These are phyloP conservation scores for Pestalotiopsis sp. DNA, from an alignment of 2,329 filamentous ascomycete species.

Conservation along the genomic window DNA sequence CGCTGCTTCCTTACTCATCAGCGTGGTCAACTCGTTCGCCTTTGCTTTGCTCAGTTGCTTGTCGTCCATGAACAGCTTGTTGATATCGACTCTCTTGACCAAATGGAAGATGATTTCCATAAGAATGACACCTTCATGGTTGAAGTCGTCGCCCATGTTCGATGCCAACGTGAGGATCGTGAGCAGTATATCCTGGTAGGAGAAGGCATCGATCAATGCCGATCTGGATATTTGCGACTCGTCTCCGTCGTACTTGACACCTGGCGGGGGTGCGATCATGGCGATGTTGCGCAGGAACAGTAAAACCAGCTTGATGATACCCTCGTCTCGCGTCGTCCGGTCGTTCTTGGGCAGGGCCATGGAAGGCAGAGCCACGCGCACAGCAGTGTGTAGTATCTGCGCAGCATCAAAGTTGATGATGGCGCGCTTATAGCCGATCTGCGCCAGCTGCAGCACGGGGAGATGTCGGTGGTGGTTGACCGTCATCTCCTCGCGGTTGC, in stretches of 20 bases:
- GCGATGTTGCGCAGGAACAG: constrained; percentile 89
- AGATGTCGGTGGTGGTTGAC: constrained; percentile 91
- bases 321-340: constrained; percentile 78
- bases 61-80: constrained; percentile 84
- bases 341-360: constrained; percentile 81
- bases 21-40: constrained; percentile 70
- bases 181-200: constrained; percentile 87
- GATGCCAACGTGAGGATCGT: constrained; percentile 85
- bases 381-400: constrained; percentile 77
- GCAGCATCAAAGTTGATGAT: constrained; percentile 83
- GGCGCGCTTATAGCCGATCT: constrained; percentile 86
- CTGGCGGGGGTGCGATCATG: constrained; percentile 76
- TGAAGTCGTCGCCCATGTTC: constrained; percentile 92
- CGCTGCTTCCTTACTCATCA: constrained; percentile 83
- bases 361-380: constrained; percentile 80
- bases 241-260: constrained; percentile 79
- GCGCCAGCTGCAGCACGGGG: constrained; percentile 84
- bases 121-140: constrained; percentile 83
- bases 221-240: constrained; percentile 88
- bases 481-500: constrained; percentile 79
- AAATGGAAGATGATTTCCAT: constrained; percentile 93
- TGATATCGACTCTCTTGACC: constrained; percentile 83
- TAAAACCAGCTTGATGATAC: constrained; percentile 87
- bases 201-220: constrained; percentile 84
- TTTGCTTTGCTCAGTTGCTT: constrained; percentile 70